phyloP scores from a whole-genome alignment of 441 rosid species.

The Arabidopsis lyrata region DNA sequence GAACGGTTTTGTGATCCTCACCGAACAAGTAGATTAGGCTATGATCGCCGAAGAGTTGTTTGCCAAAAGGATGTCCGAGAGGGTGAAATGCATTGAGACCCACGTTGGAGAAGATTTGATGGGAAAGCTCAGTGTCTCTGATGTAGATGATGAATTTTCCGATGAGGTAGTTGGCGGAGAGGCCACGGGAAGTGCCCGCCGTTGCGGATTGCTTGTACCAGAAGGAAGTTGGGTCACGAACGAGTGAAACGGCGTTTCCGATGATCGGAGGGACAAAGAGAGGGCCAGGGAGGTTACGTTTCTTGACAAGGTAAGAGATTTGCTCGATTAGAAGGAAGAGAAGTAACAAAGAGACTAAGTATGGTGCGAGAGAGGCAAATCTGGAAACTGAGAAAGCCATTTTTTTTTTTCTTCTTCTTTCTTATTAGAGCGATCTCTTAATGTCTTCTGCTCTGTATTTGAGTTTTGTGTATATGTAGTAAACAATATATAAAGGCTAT shows the following conservation, averaged over 20 bases:
- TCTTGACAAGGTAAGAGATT: constrained; percentile 66
- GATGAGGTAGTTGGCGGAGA: constrained; percentile 68
- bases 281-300: constrained; percentile 70
- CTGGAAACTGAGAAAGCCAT: constrained; percentile 15
- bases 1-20: constrained; percentile 80
- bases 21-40: constrained; percentile 85
- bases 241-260: constrained; percentile 64
- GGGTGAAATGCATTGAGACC: constrained; percentile 76
- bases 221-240: constrained; percentile 66
- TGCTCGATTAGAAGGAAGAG: constrained; percentile 62
- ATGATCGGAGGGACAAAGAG: constrained; percentile 63
- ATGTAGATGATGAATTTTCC: constrained; percentile 75
- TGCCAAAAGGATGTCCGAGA: constrained; percentile 87
- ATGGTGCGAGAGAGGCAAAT: constrained; percentile 41
- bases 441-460: not conserved
- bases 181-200: constrained; percentile 51
- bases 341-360: constrained; percentile 47
- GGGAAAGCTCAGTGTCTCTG: constrained; percentile 69
- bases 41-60: constrained; percentile 83
- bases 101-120: constrained; percentile 72
- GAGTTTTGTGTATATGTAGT: not conserved
- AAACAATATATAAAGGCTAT: not conserved
- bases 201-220: constrained; percentile 63
- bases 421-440: not conserved
- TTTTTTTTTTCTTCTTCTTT: not conserved